Base-by-base conservation (phyloP, 768 basidiomycete species). In the Termitomyces sp. region DNA sequence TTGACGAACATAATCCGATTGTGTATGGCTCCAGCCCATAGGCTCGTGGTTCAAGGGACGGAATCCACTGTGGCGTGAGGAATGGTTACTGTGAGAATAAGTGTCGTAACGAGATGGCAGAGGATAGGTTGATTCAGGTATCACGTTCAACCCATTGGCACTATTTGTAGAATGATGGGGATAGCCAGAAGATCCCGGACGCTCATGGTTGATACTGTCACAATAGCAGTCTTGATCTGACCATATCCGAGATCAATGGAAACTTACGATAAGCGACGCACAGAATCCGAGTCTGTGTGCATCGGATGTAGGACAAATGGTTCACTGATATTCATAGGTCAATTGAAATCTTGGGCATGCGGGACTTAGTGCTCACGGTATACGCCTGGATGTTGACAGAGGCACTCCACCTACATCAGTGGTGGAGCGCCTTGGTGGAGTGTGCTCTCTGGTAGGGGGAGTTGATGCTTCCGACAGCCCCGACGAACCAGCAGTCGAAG, bases 401-500 rank as follows among this genome's bases (percentile, higher is more conserved):
- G 78, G 73, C 38, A 77, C 64, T 20, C 75, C 64, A 55, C 67
- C 72, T 35, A 77, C 58, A 54, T 81, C 77, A 38, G 70, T 58
- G 45, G 76, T 76, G 20, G 70, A 64, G 46, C 84, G 78, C 60
- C 78, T 76, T 22, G 86, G 82, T 32, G 87, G 88, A 1, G 84
- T 83, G 57, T 71, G 79, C 50, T 87, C 82, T 49, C 87, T 79
- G 20, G 83, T 85, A 4, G 88, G 84, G 32, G 88, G 86, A 16
- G 87, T 84, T 16, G 88, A 89, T 6, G 79, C 74, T 55, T 89
- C 88, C 23, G 88, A 89, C 32, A 87, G 52, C 18, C 84, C 84
- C 18, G 87, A 86, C 32, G 88, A 90, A 15, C 82, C 84, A n/a
- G 86, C 84, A 10, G 89, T 89, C 1, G 86, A 89, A 32, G 87